phyloP scores from a whole-genome alignment of 306 rosid genomes.

The Sindora glabra region DNA sequence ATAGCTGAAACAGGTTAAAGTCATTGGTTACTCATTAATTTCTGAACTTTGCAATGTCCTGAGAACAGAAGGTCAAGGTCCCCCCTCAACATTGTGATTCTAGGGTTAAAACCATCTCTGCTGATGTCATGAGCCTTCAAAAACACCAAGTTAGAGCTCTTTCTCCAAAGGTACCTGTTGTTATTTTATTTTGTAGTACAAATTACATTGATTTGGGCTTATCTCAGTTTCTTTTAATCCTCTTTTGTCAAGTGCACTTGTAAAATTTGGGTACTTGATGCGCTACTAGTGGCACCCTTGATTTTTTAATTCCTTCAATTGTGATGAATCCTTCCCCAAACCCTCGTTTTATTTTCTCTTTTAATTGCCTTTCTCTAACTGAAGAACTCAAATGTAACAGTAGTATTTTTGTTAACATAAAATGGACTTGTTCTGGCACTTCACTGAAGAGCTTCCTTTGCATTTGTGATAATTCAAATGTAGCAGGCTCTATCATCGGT shows the following conservation, averaged over 20 bases:
- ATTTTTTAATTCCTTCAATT: background rate
- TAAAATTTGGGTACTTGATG: too few species aligned
- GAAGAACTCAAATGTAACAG: background rate
- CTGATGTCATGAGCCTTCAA: conserved; percentile 70
- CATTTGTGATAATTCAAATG: background rate
- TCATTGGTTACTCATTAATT: background rate
- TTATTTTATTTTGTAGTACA: too few species aligned
- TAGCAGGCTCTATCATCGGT: too few species aligned
- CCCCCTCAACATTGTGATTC: conserved; percentile 75
- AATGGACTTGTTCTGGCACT: background rate
- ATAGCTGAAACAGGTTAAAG: background rate
- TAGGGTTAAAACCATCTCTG: conserved; percentile 62
- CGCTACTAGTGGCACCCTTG: background rate
- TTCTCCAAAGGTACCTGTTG: conserved; percentile 54
- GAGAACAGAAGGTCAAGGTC: conserved; percentile 81
- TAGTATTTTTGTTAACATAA: background rate
- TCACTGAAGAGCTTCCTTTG: background rate
- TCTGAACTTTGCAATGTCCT: conserved; percentile 29
- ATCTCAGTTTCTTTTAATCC: background rate
- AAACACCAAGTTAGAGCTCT: conserved; percentile 34
- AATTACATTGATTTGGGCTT: background rate
- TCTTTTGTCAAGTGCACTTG: background rate
- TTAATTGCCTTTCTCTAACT: background rate
- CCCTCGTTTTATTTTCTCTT: background rate
- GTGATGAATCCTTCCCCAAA: too few species aligned